These are phyloP conservation scores for Candida manassasensis DNA, from an alignment of 805 yeast genomes.

Conservation along the genomic window DNA sequence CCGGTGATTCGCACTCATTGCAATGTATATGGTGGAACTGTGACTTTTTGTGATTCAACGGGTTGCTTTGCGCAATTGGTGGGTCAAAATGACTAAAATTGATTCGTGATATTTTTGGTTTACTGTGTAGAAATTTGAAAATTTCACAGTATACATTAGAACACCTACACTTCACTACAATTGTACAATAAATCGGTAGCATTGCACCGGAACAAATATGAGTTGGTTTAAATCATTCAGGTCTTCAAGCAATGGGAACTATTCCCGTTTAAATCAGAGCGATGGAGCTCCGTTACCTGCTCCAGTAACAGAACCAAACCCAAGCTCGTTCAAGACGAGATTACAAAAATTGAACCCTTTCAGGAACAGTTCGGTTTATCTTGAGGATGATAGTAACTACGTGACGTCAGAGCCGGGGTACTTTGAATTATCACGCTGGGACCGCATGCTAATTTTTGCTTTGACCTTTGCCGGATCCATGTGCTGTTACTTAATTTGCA, in stretches of 20 bases:
- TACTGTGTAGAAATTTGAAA: too few relatives aligned
- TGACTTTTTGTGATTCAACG: too few relatives aligned
- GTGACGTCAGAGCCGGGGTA: conserved; percentile 42
- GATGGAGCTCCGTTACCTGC: conserved; percentile 35
- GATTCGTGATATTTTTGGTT: too few relatives aligned
- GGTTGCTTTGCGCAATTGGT: too few relatives aligned
- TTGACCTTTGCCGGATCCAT: conserved; percentile 40
- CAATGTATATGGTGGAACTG: too few relatives aligned
- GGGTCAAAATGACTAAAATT: too few relatives aligned
- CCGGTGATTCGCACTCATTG: too few relatives aligned
- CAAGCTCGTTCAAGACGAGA: conserved; percentile 22
- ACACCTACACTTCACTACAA: too few relatives aligned
- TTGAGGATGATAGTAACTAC: conserved; percentile 39
- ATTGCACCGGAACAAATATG: conserved; percentile 16
- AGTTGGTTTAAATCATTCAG: conserved; percentile 35
- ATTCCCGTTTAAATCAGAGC: conserved; percentile 29
- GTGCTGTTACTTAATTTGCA: conserved; percentile 39
- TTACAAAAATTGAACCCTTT: conserved; percentile 38
- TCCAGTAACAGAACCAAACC: conserved; percentile 28
- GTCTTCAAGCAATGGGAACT: conserved; percentile 11
- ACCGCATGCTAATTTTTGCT: conserved; percentile 42
- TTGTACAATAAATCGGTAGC: too few relatives aligned
- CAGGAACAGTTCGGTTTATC: conserved; percentile 29
- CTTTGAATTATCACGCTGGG: conserved; percentile 42
- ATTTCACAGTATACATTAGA: too few relatives aligned